Base-by-base conservation (phyloP, 2,329 filamentous ascomycete genomes). In the Aureobasidium lini region DNA sequence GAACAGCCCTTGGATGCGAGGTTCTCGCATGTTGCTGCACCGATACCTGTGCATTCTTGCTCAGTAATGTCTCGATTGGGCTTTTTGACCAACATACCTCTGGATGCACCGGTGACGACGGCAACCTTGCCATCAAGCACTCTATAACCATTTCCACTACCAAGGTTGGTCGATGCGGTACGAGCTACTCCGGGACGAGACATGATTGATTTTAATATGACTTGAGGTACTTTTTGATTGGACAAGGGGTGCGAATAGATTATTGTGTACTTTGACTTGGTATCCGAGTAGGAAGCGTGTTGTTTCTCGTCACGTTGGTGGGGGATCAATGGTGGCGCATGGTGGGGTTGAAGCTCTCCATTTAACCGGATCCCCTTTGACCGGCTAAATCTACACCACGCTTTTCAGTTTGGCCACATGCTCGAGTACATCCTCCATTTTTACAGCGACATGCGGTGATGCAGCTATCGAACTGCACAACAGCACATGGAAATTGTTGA, bases 41-140 rank as follows among this genome's bases (percentile, higher is more conserved):
- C 89, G 67, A 94, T 93, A 64, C 89, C 89, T 67, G 59, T 37
- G 37, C 15, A 4, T 31, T 23, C 23, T 23, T 60, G 16, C 15
- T 46, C 11, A 44, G 11, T 8, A 53, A 10, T 18, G 6, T 13
- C 44, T 39, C 49, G 8, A 39, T 9, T 10, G 15, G 15, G 2
- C 11, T 32, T 15, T 34, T 23, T 6, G 11, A 31, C 8, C 4
- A 31, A 59, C 66, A 62, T 78, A 89, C 89, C 88, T 78, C 90
- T 78, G 60, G 89, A 90, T 61, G 85, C 87, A 60, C 90, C 90
- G 1, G 90, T 94, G 48, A 94, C 79, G 64, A 95, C 85, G 57
- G 83, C 89, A 54, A 92, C 78, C 72, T 91, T 91, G 65, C 88
- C 88, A 69, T 89, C 84, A 5, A 79, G 70, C 11, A 75, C 66